These are phyloP conservation scores for Anastatica hierochuntica DNA, from an alignment of 345 rosid genomes.

Conservation along the genomic window DNA sequence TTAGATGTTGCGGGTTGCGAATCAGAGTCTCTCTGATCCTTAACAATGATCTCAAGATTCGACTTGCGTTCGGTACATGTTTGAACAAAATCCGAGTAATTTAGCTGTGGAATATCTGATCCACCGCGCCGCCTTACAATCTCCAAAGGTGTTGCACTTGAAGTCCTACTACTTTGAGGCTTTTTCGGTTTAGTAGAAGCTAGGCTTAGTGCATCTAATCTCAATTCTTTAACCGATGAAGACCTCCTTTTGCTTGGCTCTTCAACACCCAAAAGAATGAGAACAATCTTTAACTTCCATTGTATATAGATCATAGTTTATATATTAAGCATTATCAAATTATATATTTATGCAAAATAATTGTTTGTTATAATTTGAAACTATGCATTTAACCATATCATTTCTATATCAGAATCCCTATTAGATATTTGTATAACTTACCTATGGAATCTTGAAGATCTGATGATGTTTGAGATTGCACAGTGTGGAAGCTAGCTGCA, in stretches of 20 bases:
- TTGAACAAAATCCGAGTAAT: conserved; percentile 13
- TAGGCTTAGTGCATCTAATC: conserved; percentile 8
- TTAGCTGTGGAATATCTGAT: conserved; percentile 18
- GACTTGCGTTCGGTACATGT: neutral
- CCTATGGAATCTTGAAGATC: conserved; percentile 23
- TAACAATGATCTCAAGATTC: neutral
- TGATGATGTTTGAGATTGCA: conserved; percentile 18
- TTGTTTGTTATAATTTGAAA: neutral
- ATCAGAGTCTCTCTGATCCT: neutral
- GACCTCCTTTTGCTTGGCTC: conserved; percentile 21
- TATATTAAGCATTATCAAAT: neutral
- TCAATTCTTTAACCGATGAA: conserved; percentile 17
- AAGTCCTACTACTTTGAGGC: conserved; percentile 6
- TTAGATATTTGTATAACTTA: neutral
- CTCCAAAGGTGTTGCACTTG: neutral
- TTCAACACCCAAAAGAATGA: neutral
- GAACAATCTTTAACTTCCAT: neutral
- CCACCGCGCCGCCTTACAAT: conserved; percentile 15
- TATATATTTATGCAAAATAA: neutral
- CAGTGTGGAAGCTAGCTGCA: conserved; percentile 20
- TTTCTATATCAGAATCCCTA: no score
- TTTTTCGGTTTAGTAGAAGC: neutral
- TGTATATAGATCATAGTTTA: neutral
- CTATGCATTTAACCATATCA: no score
- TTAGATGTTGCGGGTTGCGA: conserved; percentile 4